phyloP scores from a whole-genome alignment of 228 moss, liverwort and hornwort genomes.

The Sphagnum magellanicum region DNA sequence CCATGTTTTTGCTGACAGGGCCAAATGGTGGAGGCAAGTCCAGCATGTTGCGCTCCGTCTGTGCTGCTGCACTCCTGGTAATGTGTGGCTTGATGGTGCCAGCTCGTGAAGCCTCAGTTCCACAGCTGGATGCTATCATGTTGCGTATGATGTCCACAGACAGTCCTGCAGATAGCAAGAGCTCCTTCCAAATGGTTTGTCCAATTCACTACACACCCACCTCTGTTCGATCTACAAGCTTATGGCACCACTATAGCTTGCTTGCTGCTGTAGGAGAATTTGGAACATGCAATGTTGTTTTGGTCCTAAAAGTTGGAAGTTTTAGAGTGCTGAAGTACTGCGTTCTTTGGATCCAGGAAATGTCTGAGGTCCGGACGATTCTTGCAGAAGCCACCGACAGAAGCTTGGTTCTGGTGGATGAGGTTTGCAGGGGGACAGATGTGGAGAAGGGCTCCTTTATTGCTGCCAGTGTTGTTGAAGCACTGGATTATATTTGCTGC shows the following conservation, averaged over 20 bases:
- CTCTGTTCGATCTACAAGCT: not conserved
- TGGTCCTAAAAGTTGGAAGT: not conserved
- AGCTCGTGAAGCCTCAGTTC: slow-evolving; percentile 57
- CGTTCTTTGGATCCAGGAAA: slow-evolving; percentile 43
- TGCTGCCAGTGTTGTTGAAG: slow-evolving; percentile 94
- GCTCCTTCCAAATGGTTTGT: slow-evolving; percentile 90
- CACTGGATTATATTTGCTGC: slow-evolving; percentile 72
- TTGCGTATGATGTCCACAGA: slow-evolving; percentile 94
- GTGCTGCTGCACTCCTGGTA: slow-evolving; percentile 80
- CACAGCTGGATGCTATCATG: slow-evolving; percentile 84
- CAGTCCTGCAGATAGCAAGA: slow-evolving; percentile 91
- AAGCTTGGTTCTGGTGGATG: slow-evolving; percentile 86
- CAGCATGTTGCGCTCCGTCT: slow-evolving; percentile 83
- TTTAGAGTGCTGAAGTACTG: slow-evolving; percentile 1
- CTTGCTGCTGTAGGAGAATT: not conserved
- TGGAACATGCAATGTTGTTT: not conserved
- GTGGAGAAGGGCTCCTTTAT: slow-evolving; percentile 90
- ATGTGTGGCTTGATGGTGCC: slow-evolving; percentile 94
- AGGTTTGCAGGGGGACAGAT: slow-evolving; percentile 95
- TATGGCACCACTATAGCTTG: not conserved
- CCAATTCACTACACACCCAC: not conserved
- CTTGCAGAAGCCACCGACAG: slow-evolving; percentile 71
- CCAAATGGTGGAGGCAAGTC: slow-evolving; percentile 99
- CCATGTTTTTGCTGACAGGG: slow-evolving; percentile 61
- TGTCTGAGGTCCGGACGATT: slow-evolving; percentile 90